phyloP scores from a whole-genome alignment of 257 asterid genomes.

The Pogostemon cablin region DNA sequence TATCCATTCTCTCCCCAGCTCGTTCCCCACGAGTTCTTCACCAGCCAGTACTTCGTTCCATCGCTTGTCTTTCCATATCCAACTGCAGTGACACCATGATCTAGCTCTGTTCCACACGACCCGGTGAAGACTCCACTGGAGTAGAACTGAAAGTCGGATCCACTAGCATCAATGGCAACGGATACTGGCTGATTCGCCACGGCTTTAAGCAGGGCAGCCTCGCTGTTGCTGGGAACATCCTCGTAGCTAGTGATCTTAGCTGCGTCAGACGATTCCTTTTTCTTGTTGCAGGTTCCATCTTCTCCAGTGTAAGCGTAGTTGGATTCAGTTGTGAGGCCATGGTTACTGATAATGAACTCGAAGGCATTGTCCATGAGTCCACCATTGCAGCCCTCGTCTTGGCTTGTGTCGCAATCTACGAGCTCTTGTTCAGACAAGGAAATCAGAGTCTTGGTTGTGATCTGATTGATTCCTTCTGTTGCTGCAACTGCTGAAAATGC shows the following conservation, averaged over 20 bases:
- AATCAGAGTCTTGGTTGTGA: conserved; percentile 29
- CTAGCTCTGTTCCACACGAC: conserved; percentile 38
- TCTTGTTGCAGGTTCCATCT: conserved; percentile 39
- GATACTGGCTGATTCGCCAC: conserved; percentile 45
- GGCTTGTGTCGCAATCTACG: conserved; percentile 37
- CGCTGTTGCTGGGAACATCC: conserved; percentile 43
- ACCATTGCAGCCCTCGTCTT: conserved; percentile 38
- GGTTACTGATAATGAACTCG: conserved; percentile 32
- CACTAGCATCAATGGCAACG: conserved; percentile 46
- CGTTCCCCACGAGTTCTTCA: conserved; percentile 50
- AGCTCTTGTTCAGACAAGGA: conserved; percentile 44
- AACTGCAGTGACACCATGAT: conserved; percentile 48
- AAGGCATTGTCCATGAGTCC: conserved; percentile 43
- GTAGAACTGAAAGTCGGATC: conserved; percentile 43
- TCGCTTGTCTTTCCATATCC: conserved; percentile 42
- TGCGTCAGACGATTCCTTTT: conserved; percentile 34
- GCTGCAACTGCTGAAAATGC: conserved; percentile 49
- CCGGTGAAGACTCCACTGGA: conserved; percentile 45
- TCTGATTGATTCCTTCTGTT: conserved; percentile 41
- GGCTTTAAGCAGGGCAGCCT: conserved; percentile 39
- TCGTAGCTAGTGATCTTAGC: conserved; percentile 41
- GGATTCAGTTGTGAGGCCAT: conserved; percentile 33
- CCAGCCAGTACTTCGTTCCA: conserved; percentile 49
- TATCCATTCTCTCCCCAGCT: conserved; percentile 53
- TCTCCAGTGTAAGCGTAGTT: conserved; percentile 1